Percentiles rank a stretch among this genome's conserved stretches.
These are phyloP conservation scores for Lentithecium fluviatile DNA, from an alignment of 495 filamentous ascomycete genomes.

Conservation along the genomic window DNA sequence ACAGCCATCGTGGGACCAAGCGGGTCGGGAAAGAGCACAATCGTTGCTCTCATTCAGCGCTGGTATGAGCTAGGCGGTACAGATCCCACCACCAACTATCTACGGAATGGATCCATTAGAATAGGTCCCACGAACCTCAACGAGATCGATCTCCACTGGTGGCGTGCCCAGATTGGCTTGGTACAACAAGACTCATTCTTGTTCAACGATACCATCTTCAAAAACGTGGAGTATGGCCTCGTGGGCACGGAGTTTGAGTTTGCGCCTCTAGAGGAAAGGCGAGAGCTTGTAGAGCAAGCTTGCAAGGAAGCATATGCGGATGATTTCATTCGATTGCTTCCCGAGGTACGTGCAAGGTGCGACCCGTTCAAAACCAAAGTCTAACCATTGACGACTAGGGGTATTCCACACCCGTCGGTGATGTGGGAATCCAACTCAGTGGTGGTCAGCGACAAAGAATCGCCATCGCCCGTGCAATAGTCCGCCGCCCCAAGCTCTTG, in stretches of 20 bases:
- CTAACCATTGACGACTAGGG: constrained; percentile 8
- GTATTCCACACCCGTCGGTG: constrained; percentile 32
- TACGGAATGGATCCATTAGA: constrained; percentile 33
- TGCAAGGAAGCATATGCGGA: constrained; percentile 62
- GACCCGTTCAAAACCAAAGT: constrained; percentile 2
- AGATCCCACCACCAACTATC: constrained; percentile 42
- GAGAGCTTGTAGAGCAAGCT: constrained; percentile 56
- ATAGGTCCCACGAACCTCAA: constrained; percentile 51
- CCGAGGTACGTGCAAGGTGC: constrained; percentile 21
- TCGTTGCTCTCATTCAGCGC: constrained; percentile 89
- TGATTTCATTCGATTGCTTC: constrained; percentile 59
- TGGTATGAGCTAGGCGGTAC: constrained; percentile 63
- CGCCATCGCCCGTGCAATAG: constrained; percentile 34
- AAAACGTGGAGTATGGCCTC: constrained; percentile 65
- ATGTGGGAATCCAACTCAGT: constrained; percentile 22
- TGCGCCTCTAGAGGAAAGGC: constrained; percentile 51
- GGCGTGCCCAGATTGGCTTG: constrained; percentile 16
- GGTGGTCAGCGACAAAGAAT: constrained; percentile 37
- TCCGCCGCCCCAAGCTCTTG: constrained; percentile 30
- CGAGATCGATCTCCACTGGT: constrained; percentile 46
- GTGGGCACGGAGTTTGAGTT: constrained; percentile 62
- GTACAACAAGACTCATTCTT: constrained; percentile 57
- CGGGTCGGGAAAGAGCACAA: constrained; percentile 87
- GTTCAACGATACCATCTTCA: constrained; percentile 66
- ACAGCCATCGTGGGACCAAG: constrained; percentile 84